phyloP scores from a whole-genome alignment of 192 early-diverging fungal genomes.

The Mortierella antarctica region DNA sequence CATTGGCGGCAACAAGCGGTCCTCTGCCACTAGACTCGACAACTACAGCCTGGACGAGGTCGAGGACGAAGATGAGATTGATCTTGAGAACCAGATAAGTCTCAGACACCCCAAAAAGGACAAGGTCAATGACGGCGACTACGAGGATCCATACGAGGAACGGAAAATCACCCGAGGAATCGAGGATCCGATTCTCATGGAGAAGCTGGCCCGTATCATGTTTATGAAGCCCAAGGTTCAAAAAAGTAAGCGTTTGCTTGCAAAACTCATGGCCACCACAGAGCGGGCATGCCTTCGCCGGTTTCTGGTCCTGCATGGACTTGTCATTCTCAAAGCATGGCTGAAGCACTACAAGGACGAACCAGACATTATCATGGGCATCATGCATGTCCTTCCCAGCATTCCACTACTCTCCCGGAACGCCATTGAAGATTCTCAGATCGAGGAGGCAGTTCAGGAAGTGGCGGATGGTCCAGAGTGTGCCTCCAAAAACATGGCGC shows the following conservation, averaged over 20 bases:
- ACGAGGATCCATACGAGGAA: constrained; percentile 51
- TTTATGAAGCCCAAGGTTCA: constrained; percentile 80
- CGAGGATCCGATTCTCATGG: constrained; percentile 49
- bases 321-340: constrained; percentile 82
- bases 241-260: constrained; percentile 79
- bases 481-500: constrained; percentile 57
- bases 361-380: constrained; percentile 68
- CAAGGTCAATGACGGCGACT: constrained; percentile 51
- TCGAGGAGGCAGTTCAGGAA: constrained; percentile 75
- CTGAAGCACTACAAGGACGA: constrained; percentile 72
- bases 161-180: constrained; percentile 40
- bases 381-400: constrained; percentile 73
- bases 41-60: constrained; percentile 62
- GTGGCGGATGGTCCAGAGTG: constrained; percentile 59
- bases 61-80: constrained; percentile 64
- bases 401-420: constrained; percentile 87
- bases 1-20: constrained; percentile 87
- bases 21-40: constrained; percentile 63
- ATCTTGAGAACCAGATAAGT: constrained; percentile 65
- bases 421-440: constrained; percentile 78
- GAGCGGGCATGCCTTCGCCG: constrained; percentile 60
- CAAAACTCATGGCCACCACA: constrained; percentile 71
- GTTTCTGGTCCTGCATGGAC: constrained; percentile 75
- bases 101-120: constrained; percentile 63
- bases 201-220: constrained; percentile 47